Conservation (phyloP, 306 rosid genomes). For the Corylus heterophylla region DNA sequence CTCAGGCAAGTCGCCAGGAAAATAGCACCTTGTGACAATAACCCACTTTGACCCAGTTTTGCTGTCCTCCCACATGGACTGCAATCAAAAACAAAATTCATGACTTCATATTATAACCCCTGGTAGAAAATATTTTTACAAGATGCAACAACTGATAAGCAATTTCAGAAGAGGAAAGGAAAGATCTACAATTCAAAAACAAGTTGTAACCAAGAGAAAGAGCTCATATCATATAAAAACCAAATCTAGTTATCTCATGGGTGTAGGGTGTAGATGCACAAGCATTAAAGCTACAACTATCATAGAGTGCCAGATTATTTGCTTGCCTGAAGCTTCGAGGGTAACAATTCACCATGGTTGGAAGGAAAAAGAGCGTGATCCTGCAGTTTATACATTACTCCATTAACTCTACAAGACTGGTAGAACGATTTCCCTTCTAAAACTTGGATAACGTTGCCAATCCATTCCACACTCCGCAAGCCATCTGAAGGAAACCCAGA, state of each 20-base stretch:
- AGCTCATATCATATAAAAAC: constrained; percentile 9
- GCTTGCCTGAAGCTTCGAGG: constrained; percentile 86
- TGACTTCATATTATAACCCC: constrained; percentile 12
- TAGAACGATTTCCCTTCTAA: constrained; percentile 57
- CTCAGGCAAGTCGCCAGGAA: constrained; percentile 84
- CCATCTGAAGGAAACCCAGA: constrained; percentile 45
- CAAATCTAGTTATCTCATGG: constrained; percentile 4
- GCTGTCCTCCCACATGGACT: constrained; percentile 93
- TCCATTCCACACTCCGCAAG: constrained; percentile 69
- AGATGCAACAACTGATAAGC: constrained; percentile 18
- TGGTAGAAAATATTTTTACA: constrained; percentile 14
- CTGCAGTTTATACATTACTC: constrained; percentile 63
- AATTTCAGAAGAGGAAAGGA: constrained; percentile 7
- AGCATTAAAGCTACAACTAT: constrained; percentile 18
- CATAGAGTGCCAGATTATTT: constrained; percentile 29
- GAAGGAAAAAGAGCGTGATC: constrained; percentile 70
- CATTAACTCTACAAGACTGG: constrained; percentile 64
- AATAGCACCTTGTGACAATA: constrained; percentile 64
- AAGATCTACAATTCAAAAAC: background rate
- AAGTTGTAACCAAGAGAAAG: constrained; percentile 6
- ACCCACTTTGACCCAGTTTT: constrained; percentile 74
- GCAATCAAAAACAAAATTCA: constrained; percentile 37
- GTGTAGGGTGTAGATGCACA: constrained; percentile 21
- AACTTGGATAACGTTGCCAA: constrained; percentile 49
- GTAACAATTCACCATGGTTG: constrained; percentile 56